Evolutionary conservation across 2,329 filamentous ascomycete genomes (phyloP), one percentile per base, ranked within the genome.

Genomic region (Lasiodiplodia sp.): DNA sequence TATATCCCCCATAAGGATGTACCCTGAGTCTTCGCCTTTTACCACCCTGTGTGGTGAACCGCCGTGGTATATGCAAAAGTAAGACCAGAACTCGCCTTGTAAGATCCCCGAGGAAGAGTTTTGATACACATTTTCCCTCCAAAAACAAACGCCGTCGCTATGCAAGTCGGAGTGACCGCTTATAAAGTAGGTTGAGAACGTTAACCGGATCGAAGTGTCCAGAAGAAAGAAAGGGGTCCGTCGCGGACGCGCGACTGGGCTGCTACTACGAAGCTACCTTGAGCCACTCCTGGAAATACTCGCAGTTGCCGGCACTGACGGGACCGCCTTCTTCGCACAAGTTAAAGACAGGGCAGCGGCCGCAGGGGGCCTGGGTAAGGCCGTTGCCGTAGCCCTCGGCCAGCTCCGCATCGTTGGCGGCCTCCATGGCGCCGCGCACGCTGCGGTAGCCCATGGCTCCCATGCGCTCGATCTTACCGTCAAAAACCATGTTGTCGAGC

Each of bases 241-340:
- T 10, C 21, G 2, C 10, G 11, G 14, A 21, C 44, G 11, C n/a
- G 18, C 11, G 53, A 12, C 28, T 7, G 18, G 7, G 18, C 34
- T 18, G 14, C 60, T 51, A 16, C 60, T 64, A 64, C 47, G 60
- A 25, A 16, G 60, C 18, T 4, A 25, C 23, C 34, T 56, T 64
- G 23, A 97, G 80, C 96, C 96, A 99, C 65, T 90, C 87, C 71
- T 92, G 87, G 76, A 97, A 97, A 77, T 99, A 99, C 66, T 93
- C 91, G 80, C 96, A 99, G 63, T 91, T 97, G 72, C 89, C 91
- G 0, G 95, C 93, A 75, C 91, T 96, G 25, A 99, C 93, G 0
- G 94, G 93, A 0, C 95, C 95, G 7, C 93, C 94, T 70, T 97
- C 93, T 72, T 93, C 91, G 78, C 96, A 99, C 2, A 98, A 86